phyloP scores from a whole-genome alignment of 1,284 basidiomycete genomes.

The Sporisorium graminicola region DNA sequence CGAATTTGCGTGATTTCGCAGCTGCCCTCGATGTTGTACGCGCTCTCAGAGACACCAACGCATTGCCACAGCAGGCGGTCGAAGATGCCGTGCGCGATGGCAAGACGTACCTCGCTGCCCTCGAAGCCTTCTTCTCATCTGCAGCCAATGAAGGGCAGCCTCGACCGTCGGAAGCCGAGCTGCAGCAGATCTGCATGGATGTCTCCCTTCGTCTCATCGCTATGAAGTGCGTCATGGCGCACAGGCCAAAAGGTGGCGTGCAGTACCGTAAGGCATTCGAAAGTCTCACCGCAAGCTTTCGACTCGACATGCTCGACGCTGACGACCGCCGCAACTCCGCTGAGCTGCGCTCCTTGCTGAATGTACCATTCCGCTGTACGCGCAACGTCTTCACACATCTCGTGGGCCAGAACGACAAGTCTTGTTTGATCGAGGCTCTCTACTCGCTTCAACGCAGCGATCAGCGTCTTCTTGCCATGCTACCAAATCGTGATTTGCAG shows the following conservation, averaged over 20 bases:
- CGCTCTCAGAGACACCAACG: constrained; percentile 39
- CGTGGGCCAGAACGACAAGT: constrained; percentile 20
- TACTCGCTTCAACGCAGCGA: constrained; percentile 33
- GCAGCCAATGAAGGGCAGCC: neutral
- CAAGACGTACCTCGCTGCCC: constrained; percentile 15
- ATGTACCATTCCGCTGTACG: constrained; percentile 23
- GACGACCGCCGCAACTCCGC: neutral
- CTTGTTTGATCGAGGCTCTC: constrained; percentile 12
- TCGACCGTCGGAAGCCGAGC: constrained; percentile 11
- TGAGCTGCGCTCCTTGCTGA: constrained; percentile 6
- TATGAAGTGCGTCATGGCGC: constrained; percentile 33
- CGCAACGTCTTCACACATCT: constrained; percentile 28
- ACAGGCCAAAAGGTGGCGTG: constrained; percentile 26
- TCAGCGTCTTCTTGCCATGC: constrained; percentile 34
- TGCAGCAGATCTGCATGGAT: constrained; percentile 35
- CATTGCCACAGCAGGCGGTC: constrained; percentile 28
- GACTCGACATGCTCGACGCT: constrained; percentile 32
- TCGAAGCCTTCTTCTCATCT: constrained; percentile 7
- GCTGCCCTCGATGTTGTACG: constrained; percentile 42
- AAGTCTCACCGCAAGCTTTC: constrained; percentile 32
- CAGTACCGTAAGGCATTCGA: constrained; percentile 42
- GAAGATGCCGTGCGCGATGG: constrained; percentile 36
- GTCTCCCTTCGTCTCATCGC: constrained; percentile 38
- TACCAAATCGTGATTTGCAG: constrained; percentile 23
- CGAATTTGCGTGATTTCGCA: constrained; percentile 32